A percentile compares a stretch with the other conserved stretches of the same genome.
These are phyloP conservation scores for Boletus edulis DNA, from an alignment of 768 basidiomycete species.

Conservation along the genomic window DNA sequence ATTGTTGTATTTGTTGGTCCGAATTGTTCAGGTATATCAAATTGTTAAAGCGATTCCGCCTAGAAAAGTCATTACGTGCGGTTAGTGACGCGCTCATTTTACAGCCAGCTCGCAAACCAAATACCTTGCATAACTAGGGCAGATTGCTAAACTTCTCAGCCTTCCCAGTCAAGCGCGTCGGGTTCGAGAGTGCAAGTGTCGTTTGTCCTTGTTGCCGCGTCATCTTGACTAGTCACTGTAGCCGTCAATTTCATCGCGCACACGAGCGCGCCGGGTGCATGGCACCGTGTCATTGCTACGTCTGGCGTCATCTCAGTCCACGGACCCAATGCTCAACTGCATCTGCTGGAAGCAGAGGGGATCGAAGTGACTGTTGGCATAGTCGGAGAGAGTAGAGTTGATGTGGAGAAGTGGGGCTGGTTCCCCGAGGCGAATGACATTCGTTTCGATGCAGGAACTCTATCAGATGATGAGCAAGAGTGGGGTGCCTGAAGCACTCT, in stretches of 20 bases:
- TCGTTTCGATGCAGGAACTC: not conserved
- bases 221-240: constrained; percentile 21
- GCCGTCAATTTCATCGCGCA: constrained; percentile 72
- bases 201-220: not conserved
- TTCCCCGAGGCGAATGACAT: constrained; percentile 40
- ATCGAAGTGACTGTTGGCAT: constrained; percentile 58
- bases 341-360: constrained; percentile 71
- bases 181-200: constrained; percentile 65
- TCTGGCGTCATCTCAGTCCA: constrained; percentile 66
- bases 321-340: constrained; percentile 47
- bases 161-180: constrained; percentile 71
- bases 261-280: constrained; percentile 63
- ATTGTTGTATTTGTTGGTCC: not conserved
- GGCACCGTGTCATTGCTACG: constrained; percentile 72
- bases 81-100: constrained; percentile 3
- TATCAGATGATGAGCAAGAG: constrained; percentile 4
- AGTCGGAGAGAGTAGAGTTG: constrained; percentile 53
- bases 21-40: constrained; percentile 55
- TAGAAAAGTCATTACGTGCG: constrained; percentile 67
- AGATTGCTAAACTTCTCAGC: constrained; percentile 73
- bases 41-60: constrained; percentile 61
- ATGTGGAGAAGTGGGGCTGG: constrained; percentile 56
- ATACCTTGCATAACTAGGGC: constrained; percentile 30
- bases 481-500: constrained; percentile 8
- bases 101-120: not conserved